Evolutionary conservation across 345 rosid genomes (phyloP).

Genomic region (Odontarrhena argentea): DNA sequence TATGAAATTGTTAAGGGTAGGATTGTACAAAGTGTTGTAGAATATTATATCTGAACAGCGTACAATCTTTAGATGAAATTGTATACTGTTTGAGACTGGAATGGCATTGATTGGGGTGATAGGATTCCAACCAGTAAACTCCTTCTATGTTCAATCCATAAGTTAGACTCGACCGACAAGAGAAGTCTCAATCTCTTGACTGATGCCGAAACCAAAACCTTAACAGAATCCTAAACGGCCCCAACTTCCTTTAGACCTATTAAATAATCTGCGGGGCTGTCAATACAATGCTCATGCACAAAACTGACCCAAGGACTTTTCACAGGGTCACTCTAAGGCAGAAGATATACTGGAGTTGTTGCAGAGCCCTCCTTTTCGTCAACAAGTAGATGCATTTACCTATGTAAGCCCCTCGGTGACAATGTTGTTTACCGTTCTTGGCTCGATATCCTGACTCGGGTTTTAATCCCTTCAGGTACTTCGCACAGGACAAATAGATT

Average conservation of each 20-base stretch:
- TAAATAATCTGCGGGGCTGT: constrained; percentile 8
- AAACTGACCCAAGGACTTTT: constrained; percentile 26
- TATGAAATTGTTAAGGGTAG: constrained; percentile 20
- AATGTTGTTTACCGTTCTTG: constrained; percentile 15
- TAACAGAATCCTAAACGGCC: background rate
- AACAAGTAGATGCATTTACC: constrained; percentile 96
- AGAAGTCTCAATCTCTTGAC: background rate
- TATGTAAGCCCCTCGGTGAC: constrained; percentile 56
- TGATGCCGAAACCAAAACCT: constrained; percentile 1
- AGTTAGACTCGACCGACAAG: background rate
- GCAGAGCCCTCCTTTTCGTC: constrained; percentile 94
- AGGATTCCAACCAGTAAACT: background rate
- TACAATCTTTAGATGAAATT: background rate
- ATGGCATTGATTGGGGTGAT: constrained; percentile 1
- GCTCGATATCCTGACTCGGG: constrained; percentile 11
- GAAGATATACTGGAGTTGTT: constrained; percentile 82
- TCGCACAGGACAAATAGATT: constrained; percentile 92
- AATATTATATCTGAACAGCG: background rate
- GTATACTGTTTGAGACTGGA: constrained; percentile 6
- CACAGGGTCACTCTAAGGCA: constrained; percentile 75
- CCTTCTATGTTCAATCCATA: background rate
- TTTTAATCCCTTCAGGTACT: constrained; percentile 62
- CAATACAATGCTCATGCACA: constrained; percentile 7
- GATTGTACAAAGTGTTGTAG: constrained; percentile 11
- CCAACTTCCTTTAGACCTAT: background rate